A percentile compares a stretch with the other conserved stretches of the same genome.
phyloP scores from a whole-genome alignment of 352 stramenopile species.

The Phytophthora pistaciae region DNA sequence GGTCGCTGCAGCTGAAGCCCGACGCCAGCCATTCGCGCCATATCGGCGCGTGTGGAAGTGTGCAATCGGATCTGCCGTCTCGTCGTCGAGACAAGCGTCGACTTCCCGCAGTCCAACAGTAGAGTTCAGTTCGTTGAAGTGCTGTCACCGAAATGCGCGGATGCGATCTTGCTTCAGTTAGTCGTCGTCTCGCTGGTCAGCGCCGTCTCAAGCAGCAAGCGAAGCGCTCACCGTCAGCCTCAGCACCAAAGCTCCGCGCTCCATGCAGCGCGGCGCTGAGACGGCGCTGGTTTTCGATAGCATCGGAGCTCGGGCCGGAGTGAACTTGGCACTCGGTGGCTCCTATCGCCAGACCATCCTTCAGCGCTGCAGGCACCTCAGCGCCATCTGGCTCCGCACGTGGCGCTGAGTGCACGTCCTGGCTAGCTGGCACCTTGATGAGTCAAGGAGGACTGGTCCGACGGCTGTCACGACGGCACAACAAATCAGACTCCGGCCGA shows the following conservation, averaged over 20 bases:
- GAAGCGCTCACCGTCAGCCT: not conserved
- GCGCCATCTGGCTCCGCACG: slow-evolving; percentile 20
- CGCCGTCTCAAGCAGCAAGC: slow-evolving; percentile 13
- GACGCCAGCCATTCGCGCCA: slow-evolving; percentile 13
- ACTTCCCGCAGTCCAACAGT: slow-evolving; percentile 7
- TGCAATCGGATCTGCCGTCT: slow-evolving; percentile 20
- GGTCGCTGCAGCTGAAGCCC: not conserved
- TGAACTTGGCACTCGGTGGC: not conserved
- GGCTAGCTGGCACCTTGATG: slow-evolving; percentile 16
- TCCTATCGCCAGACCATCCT: slow-evolving; percentile 23
- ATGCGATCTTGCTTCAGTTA: slow-evolving; percentile 1
- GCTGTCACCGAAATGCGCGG: slow-evolving; percentile 21
- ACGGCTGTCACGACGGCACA: slow-evolving; percentile 14
- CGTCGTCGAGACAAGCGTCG: slow-evolving; percentile 25
- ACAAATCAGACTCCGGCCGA: slow-evolving; percentile 36
- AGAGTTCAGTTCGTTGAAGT: slow-evolving; percentile 17
- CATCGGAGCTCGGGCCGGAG: slow-evolving; percentile 6
- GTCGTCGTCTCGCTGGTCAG: not conserved
- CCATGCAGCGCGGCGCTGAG: not conserved
- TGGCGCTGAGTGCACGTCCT: slow-evolving; percentile 9
- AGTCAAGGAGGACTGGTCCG: slow-evolving; percentile 32
- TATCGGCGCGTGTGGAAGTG: slow-evolving; percentile 14
- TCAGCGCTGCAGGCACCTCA: slow-evolving; percentile 29
- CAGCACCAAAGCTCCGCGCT: not conserved
- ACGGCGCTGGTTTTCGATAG: slow-evolving; percentile 12